Conservation (phyloP, 257 asterid genomes). For the Solanum peruvianum region DNA sequence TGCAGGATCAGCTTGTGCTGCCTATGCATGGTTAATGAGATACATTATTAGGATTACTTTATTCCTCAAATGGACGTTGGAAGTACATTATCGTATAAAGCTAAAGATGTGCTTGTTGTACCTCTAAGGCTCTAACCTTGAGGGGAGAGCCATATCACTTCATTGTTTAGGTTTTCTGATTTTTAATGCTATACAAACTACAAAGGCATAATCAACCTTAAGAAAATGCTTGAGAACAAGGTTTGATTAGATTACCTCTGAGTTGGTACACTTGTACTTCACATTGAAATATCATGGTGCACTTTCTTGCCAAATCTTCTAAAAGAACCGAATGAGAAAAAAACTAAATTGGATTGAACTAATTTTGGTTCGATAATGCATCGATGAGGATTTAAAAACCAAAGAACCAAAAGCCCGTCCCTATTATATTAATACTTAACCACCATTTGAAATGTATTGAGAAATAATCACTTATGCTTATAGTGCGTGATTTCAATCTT, state of each 20-base stretch:
- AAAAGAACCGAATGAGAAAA: constrained; percentile 14
- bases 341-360: background rate
- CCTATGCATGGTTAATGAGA: background rate
- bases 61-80: background rate
- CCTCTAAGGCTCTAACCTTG: background rate
- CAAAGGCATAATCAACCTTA: background rate
- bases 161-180: background rate
- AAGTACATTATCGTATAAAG: background rate
- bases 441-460: background rate
- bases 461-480: background rate
- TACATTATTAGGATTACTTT: background rate
- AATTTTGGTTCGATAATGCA: background rate
- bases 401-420: background rate
- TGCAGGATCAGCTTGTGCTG: background rate
- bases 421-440: background rate
- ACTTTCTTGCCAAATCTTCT: constrained; percentile 60
- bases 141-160: background rate
- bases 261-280: constrained; percentile 23
- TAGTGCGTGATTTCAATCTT: background rate
- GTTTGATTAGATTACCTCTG: constrained; percentile 24
- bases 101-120: background rate
- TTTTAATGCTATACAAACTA: background rate
- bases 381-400: background rate
- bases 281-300: constrained; percentile 36
- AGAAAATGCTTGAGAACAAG: background rate